A percentile compares a stretch with the other conserved stretches of the same genome.
These are phyloP conservation scores for Paramecium pentaurelia DNA, from an alignment of 73 alveolate species.

Conservation along the genomic window DNA sequence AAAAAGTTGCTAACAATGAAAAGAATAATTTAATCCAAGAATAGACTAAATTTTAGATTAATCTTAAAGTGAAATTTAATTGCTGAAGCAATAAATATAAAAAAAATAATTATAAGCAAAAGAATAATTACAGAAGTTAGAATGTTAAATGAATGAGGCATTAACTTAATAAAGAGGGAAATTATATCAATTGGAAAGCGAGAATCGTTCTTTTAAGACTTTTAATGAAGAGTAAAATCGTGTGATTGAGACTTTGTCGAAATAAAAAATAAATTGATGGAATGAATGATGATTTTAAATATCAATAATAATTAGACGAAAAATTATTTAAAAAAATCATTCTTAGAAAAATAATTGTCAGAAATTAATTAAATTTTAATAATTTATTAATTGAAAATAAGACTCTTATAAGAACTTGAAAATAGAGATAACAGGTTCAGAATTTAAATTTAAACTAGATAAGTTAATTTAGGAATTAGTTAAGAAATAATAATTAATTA, in stretches of 20 bases:
- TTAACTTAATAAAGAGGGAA: not conserved
- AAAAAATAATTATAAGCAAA: not conserved
- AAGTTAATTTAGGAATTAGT: not conserved
- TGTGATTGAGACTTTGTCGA: not conserved
- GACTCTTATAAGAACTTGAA: not conserved
- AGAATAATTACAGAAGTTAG: not conserved
- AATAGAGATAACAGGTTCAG: not conserved
- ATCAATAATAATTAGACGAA: not conserved
- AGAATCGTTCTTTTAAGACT: not conserved
- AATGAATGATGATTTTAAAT: not conserved
- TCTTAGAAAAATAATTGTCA: not conserved
- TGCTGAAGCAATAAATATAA: not conserved
- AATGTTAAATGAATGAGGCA: not conserved
- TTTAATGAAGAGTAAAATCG: not conserved
- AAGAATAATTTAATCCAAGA: constrained; percentile 37
- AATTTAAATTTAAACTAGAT: constrained; percentile 9
- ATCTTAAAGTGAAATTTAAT: not conserved
- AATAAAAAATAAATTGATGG: not conserved
- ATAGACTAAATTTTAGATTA: not conserved
- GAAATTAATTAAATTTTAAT: not conserved
- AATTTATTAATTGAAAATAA: not conserved
- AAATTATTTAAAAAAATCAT: not conserved
- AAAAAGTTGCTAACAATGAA: not conserved
- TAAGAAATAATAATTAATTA: not conserved
- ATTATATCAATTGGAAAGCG: not conserved